Evolutionary conservation across 495 filamentous ascomycete genomes (phyloP), one percentile per base, ranked within the genome.

Genomic region (Xylaria sp.): DNA sequence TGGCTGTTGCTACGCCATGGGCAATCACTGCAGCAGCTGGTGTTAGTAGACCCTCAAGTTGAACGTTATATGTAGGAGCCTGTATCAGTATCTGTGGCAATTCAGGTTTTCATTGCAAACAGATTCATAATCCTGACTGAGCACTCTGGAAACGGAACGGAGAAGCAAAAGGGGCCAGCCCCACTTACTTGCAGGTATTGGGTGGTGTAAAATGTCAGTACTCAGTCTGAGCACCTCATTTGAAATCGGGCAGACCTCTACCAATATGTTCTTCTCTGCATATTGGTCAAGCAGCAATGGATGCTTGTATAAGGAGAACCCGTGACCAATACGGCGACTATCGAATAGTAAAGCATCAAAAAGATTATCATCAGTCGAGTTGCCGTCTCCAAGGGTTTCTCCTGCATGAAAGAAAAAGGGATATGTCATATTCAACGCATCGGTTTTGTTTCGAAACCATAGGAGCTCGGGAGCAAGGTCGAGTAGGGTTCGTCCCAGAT

Each of bases 181-280:
- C 3, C 8, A 31, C 50, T 55, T 31, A 55, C 50, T 55, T 31
- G 50, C 50, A 55, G 50, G 50, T 55, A 55, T 55, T 17, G 50
- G 50, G 50, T 55, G 50, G 26, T 55, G 50, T 31, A 55, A 55
- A 17, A 55, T 55, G 14, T 55, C 50, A 55, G 50, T 55, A 55
- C 21, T 31, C 50, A 55, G 50, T 31, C 50, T 55, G 21, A 55
- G 50, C 21, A 31, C 50, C 17, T 55, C 50, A 55, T 55, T 55
- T 12, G 50, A 55, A 17, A 55, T 31, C 3, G 50, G 50, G 24
- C 50, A 55, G 50, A 55, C 50, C 50, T 55, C 50, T 9, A 55
- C 50, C 50, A 55, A 0, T 21, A 55, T 55, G 3, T 55, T 55
- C 24, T 55, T 55, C 24, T 55, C 50, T 1, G 7, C 50, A 55